Evolutionary conservation across 768 basidiomycete genomes (phyloP).

Genomic region (Dacryopinax primogenitus): DNA sequence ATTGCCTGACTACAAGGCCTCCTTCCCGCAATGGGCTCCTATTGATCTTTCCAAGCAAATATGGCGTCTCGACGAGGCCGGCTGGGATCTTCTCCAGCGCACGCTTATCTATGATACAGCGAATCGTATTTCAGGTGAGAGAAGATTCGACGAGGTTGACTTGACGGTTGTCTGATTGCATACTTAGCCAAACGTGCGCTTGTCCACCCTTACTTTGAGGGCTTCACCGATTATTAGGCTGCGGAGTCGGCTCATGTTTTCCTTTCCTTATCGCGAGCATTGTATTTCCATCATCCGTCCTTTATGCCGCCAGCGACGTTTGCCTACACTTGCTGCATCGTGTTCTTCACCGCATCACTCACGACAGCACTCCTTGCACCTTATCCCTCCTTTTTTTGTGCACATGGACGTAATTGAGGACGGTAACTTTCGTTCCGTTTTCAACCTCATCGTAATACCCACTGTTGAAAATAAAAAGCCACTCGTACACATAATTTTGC

Average conservation of each 20-base stretch:
- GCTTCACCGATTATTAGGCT: not conserved
- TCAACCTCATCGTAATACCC: not conserved
- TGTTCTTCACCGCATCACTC: not conserved
- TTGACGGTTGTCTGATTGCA: no score
- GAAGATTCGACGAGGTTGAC: no score
- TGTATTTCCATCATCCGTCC: not conserved
- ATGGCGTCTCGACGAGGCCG: conserved; percentile 56
- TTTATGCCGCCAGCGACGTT: not conserved
- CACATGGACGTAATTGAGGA: not conserved
- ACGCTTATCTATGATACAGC: conserved; percentile 79
- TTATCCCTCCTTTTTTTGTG: not conserved
- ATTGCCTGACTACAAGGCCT: conserved; percentile 88
- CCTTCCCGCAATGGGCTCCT: conserved; percentile 88
- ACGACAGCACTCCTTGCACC: not conserved
- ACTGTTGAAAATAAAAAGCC: not conserved
- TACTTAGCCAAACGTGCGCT: conserved; percentile 54
- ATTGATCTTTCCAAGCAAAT: conserved; percentile 59
- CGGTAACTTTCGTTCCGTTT: not conserved
- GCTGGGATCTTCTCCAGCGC: conserved; percentile 65
- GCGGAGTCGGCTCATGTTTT: not conserved
- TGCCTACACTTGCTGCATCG: not conserved
- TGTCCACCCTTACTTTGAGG: conserved; percentile 35
- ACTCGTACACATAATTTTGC: not conserved
- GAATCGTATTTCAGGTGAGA: conserved; percentile 81
- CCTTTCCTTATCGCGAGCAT: not conserved